Evolutionary conservation across 257 asterid species (phyloP), one percentile per base, ranked within the genome.

Genomic region (Nicotiana tomentosiformis): DNA sequence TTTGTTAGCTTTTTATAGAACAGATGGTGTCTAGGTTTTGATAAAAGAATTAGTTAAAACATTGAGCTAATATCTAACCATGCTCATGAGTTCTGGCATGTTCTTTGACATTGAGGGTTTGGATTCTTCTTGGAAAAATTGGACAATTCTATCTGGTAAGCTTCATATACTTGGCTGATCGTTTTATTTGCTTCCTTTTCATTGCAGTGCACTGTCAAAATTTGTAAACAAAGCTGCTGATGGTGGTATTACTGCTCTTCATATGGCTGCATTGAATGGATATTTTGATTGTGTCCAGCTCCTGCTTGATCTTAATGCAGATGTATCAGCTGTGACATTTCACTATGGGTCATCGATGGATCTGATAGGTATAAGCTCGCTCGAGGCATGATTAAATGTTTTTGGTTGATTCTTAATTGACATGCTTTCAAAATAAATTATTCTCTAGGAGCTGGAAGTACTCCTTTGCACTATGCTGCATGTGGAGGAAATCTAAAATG

Each of bases 211-310:
- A 0, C 92, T 94, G 83, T 90, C 91, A 60, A 96, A 91, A 88
- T 91, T 92, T 88, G 94, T 94, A 82, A 96, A 92, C 88, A 96
- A 93, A 89, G 97, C 98, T 82, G 99, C 98, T 39, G 99, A 96
- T 85, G 97, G 98, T 61, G 99, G 99, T 37, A 91, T 94, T 78
- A 96, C 99, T 29, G 99, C 99, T 87, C 98, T 96, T 81, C 99
- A 96, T 84, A 94, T 96, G 97, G 97, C 99, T 85, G 97, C 99
- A 11, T 88, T 96, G 88, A 96, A 96, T 83, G 99, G 99, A 81
- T 89, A 94, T 85, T 96, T 94, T 82, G 98, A 96, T 84, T 94
- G 98, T 84, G 97, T 94, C 70, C 98, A 94, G 84, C 97, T 96
- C 87, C 93, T 96, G 55, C 98, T 96, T 74, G 98, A 94, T 87